phyloP scores from a whole-genome alignment of 139 green algal species.

The Chlamydomonas sp. region DNA sequence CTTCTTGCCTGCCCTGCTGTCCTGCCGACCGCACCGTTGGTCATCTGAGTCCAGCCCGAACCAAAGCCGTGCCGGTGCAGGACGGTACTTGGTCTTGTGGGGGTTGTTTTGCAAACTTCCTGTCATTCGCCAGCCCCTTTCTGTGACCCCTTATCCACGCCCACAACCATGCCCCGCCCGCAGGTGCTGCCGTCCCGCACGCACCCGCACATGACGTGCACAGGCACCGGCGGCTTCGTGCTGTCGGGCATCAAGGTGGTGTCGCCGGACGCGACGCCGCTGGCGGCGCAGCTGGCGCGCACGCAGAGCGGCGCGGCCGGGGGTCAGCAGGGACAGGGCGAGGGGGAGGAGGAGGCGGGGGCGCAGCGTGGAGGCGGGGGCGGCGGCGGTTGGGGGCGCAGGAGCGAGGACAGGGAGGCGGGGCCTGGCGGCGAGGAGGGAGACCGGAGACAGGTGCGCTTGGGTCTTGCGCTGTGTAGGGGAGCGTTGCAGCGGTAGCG shows the following conservation, averaged over 20 bases:
- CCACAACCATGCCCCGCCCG: not conserved
- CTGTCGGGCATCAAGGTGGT: slow-evolving; percentile 72
- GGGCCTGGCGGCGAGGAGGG: too few species aligned
- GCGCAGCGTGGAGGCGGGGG: not conserved
- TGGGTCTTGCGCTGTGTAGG: too few species aligned
- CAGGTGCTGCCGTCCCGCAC: slow-evolving; percentile 86
- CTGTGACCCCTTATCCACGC: not conserved
- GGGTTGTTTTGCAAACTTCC: too few species aligned
- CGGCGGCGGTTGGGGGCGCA: too few species aligned
- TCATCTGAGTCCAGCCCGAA: not conserved
- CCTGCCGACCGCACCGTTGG: not conserved
- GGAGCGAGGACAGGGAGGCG: too few species aligned
- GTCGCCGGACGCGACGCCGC: not conserved
- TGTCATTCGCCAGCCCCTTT: not conserved
- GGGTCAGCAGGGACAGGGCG: too few species aligned
- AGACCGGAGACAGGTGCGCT: too few species aligned
- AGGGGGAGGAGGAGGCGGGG: not conserved
- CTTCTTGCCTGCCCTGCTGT: too few species aligned
- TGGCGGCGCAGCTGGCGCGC: slow-evolving; percentile 18
- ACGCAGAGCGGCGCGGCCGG: not conserved
- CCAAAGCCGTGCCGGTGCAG: not conserved
- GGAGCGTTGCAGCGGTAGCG: too few species aligned
- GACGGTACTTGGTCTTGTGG: too few species aligned
- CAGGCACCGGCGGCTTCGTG: slow-evolving; percentile 84
- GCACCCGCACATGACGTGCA: slow-evolving; percentile 85